A percentile compares a stretch with the other conserved stretches of the same genome.
Conservation (phyloP, 495 filamentous ascomycete genomes). For the Trichodelitschia bisporula region DNA sequence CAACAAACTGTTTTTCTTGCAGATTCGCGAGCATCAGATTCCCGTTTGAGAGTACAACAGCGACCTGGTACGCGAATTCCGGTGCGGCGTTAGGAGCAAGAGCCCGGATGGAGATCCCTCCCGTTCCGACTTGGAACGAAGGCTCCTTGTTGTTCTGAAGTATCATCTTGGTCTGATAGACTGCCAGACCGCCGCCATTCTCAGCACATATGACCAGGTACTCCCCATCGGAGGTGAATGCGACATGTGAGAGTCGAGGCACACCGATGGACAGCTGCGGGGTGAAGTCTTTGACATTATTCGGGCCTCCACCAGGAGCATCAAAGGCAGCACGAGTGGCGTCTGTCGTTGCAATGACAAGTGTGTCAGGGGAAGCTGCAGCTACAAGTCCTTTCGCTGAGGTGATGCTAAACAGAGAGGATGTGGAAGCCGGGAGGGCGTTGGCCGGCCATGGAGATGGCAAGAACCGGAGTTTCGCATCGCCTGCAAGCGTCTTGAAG, state of each 20-base stretch:
- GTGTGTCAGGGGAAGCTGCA: slow-evolving; percentile 57
- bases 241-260: slow-evolving; percentile 62
- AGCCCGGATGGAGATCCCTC: slow-evolving; percentile 44
- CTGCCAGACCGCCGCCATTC: slow-evolving; percentile 53
- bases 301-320: slow-evolving; percentile 18
- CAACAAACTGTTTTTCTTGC: slow-evolving; percentile 32
- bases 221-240: slow-evolving; percentile 65
- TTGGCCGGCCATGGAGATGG: slow-evolving; percentile 55
- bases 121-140: slow-evolving; percentile 50
- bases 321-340: slow-evolving; percentile 53
- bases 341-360: slow-evolving; percentile 56
- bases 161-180: slow-evolving; percentile 50
- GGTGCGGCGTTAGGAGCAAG: slow-evolving; percentile 60
- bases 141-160: slow-evolving; percentile 37
- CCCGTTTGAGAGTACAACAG: slow-evolving; percentile 55
- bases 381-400: slow-evolving; percentile 59
- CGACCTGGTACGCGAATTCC: slow-evolving; percentile 37
- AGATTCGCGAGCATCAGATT: slow-evolving; percentile 67
- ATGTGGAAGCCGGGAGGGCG: slow-evolving; percentile 47
- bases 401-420: slow-evolving; percentile 70
- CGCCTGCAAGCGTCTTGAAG: slow-evolving; percentile 55
- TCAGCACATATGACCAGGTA: slow-evolving; percentile 69
- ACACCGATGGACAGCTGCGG: slow-evolving; percentile 50
- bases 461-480: slow-evolving; percentile 57
- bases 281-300: slow-evolving; percentile 43